Conservation (phyloP, 768 basidiomycete species). For the Hypholoma fasciculare region DNA sequence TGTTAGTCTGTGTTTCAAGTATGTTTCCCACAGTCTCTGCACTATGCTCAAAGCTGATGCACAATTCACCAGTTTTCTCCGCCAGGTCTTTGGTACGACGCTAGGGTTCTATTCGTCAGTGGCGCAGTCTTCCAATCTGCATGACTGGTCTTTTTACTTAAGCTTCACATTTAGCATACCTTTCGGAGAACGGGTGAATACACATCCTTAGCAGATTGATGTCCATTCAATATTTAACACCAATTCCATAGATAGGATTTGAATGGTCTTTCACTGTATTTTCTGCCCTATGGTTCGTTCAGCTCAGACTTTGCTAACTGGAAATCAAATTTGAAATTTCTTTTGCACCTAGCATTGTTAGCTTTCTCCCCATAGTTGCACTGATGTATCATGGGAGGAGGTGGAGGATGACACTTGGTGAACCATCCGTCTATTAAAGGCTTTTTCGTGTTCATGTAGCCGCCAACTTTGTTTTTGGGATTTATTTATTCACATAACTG, state of each 20-base stretch:
- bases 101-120: conserved; percentile 38
- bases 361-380: conserved; percentile 31
- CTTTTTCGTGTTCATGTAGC: too few relatives aligned
- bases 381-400: conserved; percentile 33
- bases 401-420: conserved; percentile 25
- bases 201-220: background rate
- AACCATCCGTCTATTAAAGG: background rate
- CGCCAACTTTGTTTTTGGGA: too few relatives aligned
- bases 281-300: conserved; percentile 30
- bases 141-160: background rate
- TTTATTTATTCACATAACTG: too few relatives aligned
- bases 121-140: background rate
- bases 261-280: conserved; percentile 39
- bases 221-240: background rate
- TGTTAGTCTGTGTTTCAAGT: conserved; percentile 40
- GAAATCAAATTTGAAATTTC: background rate
- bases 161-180: conserved; percentile 27
- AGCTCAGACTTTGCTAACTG: background rate
- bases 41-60: background rate
- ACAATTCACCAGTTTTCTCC: conserved; percentile 27
- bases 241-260: conserved; percentile 29
- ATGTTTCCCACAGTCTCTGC: background rate
- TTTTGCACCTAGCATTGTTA: conserved; percentile 21
- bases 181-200: conserved; percentile 31
- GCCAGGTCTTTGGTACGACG: conserved; percentile 36